Percentiles rank a stretch among this genome's conserved stretches.
These are phyloP conservation scores for Phytophthora ohioensis DNA, from an alignment of 352 stramenopile species.

Conservation along the genomic window DNA sequence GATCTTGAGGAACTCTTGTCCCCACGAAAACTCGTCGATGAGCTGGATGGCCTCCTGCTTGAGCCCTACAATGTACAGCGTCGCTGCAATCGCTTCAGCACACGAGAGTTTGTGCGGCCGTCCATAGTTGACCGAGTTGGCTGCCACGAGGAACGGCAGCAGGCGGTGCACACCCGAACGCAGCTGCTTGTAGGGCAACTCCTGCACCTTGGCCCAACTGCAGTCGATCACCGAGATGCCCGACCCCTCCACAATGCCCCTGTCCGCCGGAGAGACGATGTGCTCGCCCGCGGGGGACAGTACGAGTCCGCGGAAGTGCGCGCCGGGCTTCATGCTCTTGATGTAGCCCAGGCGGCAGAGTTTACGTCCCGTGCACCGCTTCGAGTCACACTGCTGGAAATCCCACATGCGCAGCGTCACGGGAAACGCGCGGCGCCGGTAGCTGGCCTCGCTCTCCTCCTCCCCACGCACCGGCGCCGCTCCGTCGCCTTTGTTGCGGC, in stretches of 20 bases:
- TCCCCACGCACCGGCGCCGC: slow-evolving; percentile 41
- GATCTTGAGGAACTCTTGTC: slow-evolving; percentile 94
- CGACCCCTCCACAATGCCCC: slow-evolving; percentile 70
- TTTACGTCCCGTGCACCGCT: slow-evolving; percentile 94
- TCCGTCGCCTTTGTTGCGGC: slow-evolving; percentile 8
- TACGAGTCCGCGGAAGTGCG: slow-evolving; percentile 95
- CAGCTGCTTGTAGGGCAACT: slow-evolving; percentile 96
- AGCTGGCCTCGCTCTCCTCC: slow-evolving; percentile 74
- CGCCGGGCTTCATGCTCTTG: slow-evolving; percentile 92
- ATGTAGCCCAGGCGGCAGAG: slow-evolving; percentile 94
- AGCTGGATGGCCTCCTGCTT: slow-evolving; percentile 89
- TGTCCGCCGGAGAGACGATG: slow-evolving; percentile 92
- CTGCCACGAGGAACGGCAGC: slow-evolving; percentile 97
- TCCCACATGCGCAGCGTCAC: slow-evolving; percentile 95
- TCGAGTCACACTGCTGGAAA: slow-evolving; percentile 96
- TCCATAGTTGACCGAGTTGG: slow-evolving; percentile 99
- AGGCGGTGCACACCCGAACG: slow-evolving; percentile 94
- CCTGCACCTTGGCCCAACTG: slow-evolving; percentile 97
- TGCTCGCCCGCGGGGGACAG: slow-evolving; percentile 93
- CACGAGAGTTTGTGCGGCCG: slow-evolving; percentile 96
- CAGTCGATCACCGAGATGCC: slow-evolving; percentile 98
- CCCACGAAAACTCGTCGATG: slow-evolving; percentile 95
- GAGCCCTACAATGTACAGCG: slow-evolving; percentile 97
- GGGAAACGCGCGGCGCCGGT: slow-evolving; percentile 75
- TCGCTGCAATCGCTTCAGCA: slow-evolving; percentile 97